These are phyloP conservation scores for Arachnopeziza araneosa DNA, from an alignment of 2,329 filamentous ascomycete genomes.

Conservation along the genomic window DNA sequence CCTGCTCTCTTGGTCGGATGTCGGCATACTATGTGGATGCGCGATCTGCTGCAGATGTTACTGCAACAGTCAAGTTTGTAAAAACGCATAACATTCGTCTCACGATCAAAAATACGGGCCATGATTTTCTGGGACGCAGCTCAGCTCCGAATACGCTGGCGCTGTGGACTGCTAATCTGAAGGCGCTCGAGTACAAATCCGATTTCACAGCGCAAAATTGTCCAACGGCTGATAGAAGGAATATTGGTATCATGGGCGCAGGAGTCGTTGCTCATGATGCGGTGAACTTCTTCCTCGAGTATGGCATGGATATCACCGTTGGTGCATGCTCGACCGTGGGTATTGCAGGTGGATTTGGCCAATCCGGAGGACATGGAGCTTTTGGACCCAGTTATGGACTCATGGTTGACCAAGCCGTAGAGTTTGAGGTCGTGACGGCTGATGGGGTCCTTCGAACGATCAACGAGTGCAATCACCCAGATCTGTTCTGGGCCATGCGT, in stretches of 20 bases:
- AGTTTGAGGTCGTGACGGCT: background rate
- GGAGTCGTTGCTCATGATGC: background rate
- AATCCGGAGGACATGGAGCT: background rate
- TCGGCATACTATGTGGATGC: slow-evolving; percentile 8
- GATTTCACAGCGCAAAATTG: background rate
- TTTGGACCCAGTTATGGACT: background rate
- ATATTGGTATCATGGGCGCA: background rate
- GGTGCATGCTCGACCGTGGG: background rate
- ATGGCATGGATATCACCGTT: background rate
- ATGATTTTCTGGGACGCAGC: slow-evolving; percentile 34
- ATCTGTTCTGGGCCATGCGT: background rate
- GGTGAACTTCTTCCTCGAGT: background rate
- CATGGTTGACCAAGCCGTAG: background rate
- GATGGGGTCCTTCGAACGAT: background rate
- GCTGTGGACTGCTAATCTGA: slow-evolving; percentile 3
- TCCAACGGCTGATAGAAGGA: background rate
- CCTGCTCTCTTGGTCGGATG: slow-evolving; percentile 8
- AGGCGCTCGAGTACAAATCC: background rate
- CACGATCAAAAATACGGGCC: slow-evolving; percentile 38
- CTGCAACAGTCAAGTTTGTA: slow-evolving; percentile 32
- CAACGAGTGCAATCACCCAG: background rate
- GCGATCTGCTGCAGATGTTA: slow-evolving; percentile 7
- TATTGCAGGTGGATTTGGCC: background rate
- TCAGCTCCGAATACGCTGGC: slow-evolving; percentile 3
- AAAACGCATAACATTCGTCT: slow-evolving; percentile 27